phyloP scores from a whole-genome alignment of 148 eudicot species.

The Limonium bicolor region DNA sequence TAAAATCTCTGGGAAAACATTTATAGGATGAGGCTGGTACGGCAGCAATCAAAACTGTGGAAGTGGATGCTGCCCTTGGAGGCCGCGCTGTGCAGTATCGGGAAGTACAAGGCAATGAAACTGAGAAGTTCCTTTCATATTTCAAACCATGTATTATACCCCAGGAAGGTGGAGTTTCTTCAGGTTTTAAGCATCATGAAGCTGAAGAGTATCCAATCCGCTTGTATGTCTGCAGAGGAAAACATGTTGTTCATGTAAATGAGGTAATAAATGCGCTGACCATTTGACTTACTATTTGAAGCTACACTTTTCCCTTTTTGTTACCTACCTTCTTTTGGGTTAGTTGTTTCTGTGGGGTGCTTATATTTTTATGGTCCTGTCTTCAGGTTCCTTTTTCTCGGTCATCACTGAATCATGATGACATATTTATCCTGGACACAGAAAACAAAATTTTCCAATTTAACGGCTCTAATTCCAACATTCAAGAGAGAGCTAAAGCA shows the following conservation, averaged over 20 bases:
- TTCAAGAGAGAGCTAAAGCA: constrained; percentile 99
- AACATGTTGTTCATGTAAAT: constrained; percentile 91
- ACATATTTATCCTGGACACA: constrained; percentile 86
- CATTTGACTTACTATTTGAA: background rate
- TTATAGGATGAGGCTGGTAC: constrained; percentile 95
- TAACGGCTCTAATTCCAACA: constrained; percentile 83
- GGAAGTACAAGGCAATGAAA: constrained; percentile 97
- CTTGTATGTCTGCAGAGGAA: constrained; percentile 74
- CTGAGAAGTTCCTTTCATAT: constrained; percentile 94
- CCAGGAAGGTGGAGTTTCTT: constrained; percentile 77
- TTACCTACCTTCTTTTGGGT: background rate
- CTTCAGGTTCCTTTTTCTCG: constrained; percentile 84
- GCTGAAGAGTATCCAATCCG: constrained; percentile 52
- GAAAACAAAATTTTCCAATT: constrained; percentile 80
- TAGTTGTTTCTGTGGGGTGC: background rate
- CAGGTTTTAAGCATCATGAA: constrained; percentile 78
- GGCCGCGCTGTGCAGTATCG: constrained; percentile 98
- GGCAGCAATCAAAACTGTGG: constrained; percentile 82
- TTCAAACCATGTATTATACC: constrained; percentile 98
- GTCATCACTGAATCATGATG: constrained; percentile 89
- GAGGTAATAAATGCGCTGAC: constrained; percentile 36
- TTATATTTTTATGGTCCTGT: constrained; percentile 1
- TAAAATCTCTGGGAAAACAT: no score
- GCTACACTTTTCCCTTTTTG: background rate
- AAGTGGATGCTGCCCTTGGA: constrained; percentile 93